A percentile compares a stretch with the other conserved stretches of the same genome.
phyloP scores from a whole-genome alignment of 257 asterid genomes.

The Scutellaria galericulata region DNA sequence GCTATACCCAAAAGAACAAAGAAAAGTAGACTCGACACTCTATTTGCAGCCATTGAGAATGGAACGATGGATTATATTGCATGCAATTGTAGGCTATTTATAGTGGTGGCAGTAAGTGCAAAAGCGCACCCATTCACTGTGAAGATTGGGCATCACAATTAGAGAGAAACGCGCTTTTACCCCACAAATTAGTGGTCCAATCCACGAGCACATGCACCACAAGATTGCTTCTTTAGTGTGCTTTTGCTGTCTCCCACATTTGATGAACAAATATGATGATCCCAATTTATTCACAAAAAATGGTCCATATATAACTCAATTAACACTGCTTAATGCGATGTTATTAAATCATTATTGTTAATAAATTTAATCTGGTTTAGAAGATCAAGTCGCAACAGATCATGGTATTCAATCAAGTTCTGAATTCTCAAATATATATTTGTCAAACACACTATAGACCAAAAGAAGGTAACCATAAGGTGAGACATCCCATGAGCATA shows the following conservation, averaged over 20 bases:
- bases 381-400: neutral
- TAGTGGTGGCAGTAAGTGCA: slow-evolving; percentile 35
- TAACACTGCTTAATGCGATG: too few species aligned
- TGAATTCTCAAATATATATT: too few species aligned
- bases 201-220: slow-evolving; percentile 43
- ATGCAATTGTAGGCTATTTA: slow-evolving; percentile 46
- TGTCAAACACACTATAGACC: too few species aligned
- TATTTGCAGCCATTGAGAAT: slow-evolving; percentile 43
- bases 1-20: slow-evolving; percentile 49
- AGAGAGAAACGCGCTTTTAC: slow-evolving; percentile 39
- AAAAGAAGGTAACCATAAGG: too few species aligned
- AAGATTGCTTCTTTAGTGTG: slow-evolving; percentile 51
- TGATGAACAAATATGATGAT: neutral
- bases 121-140: slow-evolving; percentile 46
- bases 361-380: neutral
- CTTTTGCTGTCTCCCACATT: slow-evolving; percentile 72
- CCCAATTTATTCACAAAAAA: too few species aligned
- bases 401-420: too few species aligned
- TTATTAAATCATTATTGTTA: neutral
- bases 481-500: too few species aligned
- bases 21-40: slow-evolving; percentile 41
- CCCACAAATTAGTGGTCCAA: slow-evolving; percentile 67
- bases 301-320: too few species aligned
- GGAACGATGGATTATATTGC: slow-evolving; percentile 37
- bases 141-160: neutral